Conservation (phyloP, 2,329 filamentous ascomycete species). For the Clathrospora elynae region DNA sequence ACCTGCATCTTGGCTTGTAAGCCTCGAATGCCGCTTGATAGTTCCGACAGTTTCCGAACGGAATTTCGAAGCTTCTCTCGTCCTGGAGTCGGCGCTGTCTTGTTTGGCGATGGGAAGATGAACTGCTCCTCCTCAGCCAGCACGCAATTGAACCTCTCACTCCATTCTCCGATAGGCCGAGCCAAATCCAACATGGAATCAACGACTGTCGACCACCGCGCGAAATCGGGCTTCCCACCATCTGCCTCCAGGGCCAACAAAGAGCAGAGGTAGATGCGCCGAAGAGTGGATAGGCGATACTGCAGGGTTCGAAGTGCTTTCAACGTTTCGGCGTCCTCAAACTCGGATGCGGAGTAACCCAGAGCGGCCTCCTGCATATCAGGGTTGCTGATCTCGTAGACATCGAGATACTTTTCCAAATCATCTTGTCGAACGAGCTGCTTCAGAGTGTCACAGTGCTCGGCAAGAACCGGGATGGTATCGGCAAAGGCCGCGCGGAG, state of each 20-base stretch:
- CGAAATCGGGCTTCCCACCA: conserved; percentile 75
- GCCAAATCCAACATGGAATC: conserved; percentile 74
- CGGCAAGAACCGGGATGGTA: conserved; percentile 72
- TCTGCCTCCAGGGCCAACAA: conserved; percentile 84
- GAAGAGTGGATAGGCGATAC: conserved; percentile 76
- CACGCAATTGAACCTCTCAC: conserved; percentile 69
- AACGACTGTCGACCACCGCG: conserved; percentile 77
- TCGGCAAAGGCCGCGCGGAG: conserved; percentile 72
- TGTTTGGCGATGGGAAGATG: conserved; percentile 60
- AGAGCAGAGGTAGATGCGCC: conserved; percentile 88
- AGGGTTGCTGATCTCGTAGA: conserved; percentile 56
- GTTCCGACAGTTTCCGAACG: conserved; percentile 81
- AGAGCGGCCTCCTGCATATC: conserved; percentile 53
- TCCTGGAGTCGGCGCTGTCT: conserved; percentile 68
- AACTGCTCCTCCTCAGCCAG: conserved; percentile 76
- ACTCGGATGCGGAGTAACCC: conserved; percentile 67
- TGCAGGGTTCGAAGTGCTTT: conserved; percentile 71
- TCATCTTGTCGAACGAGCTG: conserved; percentile 78
- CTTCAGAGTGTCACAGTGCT: conserved; percentile 70
- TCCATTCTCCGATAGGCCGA: conserved; percentile 64
- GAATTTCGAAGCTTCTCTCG: conserved; percentile 85
- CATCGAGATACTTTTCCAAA: conserved; percentile 87
- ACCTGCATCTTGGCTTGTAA: conserved; percentile 95
- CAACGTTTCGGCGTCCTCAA: conserved; percentile 76
- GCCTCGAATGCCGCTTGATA: conserved; percentile 88